Evolutionary conservation across 345 rosid species (phyloP).

Genomic region (Boechera divaricarpa): DNA sequence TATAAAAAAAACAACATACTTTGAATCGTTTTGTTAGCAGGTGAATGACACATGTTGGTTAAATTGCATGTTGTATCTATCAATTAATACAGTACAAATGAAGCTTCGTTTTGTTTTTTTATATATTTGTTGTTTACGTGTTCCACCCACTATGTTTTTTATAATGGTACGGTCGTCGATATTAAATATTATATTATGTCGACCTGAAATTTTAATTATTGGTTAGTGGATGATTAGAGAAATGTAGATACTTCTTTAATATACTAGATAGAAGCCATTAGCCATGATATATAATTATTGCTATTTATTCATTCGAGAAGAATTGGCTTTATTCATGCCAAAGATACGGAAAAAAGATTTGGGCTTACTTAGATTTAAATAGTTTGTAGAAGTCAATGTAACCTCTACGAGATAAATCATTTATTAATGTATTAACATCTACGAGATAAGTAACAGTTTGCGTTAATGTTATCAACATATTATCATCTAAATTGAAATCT

Average conservation of each 20-base stretch:
- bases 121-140: background rate
- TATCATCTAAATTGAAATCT: too few species aligned
- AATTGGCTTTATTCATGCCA: background rate
- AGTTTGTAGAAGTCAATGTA: slow-evolving; percentile 4
- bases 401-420: background rate
- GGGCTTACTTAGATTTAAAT: slow-evolving; percentile 3
- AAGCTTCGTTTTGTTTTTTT: background rate
- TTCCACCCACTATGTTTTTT: slow-evolving; percentile 13
- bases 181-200: background rate
- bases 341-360: slow-evolving; percentile 28
- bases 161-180: background rate
- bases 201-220: background rate
- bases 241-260: background rate
- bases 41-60: slow-evolving; percentile 2
- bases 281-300: slow-evolving; percentile 12
- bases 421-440: background rate
- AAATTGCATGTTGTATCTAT: slow-evolving; percentile 1
- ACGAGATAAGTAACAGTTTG: background rate
- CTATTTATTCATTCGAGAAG: background rate
- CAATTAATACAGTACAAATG: slow-evolving; percentile 3
- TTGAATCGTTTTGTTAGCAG: background rate
- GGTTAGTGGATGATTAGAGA: slow-evolving; percentile 17
- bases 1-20: too few species aligned
- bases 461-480: background rate
- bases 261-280: background rate